Percentiles rank a stretch among this genome's conserved stretches.
These are phyloP conservation scores for Fusarium tanahbumbuense DNA, from an alignment of 2,329 filamentous ascomycete species.

Conservation along the genomic window DNA sequence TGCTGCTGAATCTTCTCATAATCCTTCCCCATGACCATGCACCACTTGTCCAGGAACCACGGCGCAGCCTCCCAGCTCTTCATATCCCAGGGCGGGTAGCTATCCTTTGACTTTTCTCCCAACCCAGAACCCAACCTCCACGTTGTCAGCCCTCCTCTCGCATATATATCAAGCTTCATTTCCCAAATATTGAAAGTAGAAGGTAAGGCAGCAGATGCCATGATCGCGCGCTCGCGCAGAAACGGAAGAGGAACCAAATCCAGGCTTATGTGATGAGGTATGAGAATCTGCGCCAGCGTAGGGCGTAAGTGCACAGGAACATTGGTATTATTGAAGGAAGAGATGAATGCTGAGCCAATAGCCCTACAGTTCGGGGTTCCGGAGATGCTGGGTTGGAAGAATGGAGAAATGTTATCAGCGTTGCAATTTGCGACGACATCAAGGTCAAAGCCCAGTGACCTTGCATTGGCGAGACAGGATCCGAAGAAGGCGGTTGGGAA, in stretches of 20 bases:
- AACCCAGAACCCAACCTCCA: conserved; percentile 20
- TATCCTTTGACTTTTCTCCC: background rate
- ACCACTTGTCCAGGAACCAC: conserved; percentile 48
- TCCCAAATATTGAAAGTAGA: conserved; percentile 39
- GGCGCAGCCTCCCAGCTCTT: conserved; percentile 46
- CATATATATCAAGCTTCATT: conserved; percentile 45
- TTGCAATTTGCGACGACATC: conserved; percentile 26
- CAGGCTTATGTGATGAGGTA: conserved; percentile 43
- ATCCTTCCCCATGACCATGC: conserved; percentile 34
- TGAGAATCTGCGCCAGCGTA: conserved; percentile 43
- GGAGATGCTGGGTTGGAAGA: conserved; percentile 37
- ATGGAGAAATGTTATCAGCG: conserved; percentile 35
- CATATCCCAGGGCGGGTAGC: conserved; percentile 46
- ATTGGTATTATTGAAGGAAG: background rate
- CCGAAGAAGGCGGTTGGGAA: conserved; percentile 31
- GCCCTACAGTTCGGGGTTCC: conserved; percentile 2
- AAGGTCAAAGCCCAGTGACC: conserved; percentile 31
- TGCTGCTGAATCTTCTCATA: conserved; percentile 36
- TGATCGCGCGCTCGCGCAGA: conserved; percentile 44
- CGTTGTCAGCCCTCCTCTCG: conserved; percentile 32
- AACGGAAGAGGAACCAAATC: conserved; percentile 45
- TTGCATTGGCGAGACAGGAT: conserved; percentile 41
- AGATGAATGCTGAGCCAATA: background rate
- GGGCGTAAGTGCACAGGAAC: conserved; percentile 40
- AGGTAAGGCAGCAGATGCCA: conserved; percentile 42